phyloP scores from a whole-genome alignment of 2,329 filamentous ascomycete genomes.

The Hymenoscyphus occultus region DNA sequence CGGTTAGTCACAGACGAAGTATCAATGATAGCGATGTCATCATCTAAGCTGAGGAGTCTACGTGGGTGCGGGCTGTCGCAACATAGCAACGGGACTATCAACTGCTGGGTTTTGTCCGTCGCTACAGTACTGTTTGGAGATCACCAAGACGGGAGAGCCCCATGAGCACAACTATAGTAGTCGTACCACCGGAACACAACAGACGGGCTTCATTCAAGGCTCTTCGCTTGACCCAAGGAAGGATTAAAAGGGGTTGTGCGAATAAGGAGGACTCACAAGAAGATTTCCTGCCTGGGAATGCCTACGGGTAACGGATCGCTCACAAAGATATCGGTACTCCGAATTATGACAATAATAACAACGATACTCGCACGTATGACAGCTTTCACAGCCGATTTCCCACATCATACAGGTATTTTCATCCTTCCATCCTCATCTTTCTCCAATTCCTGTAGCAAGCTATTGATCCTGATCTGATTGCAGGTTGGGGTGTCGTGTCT shows the following conservation, averaged over 20 bases:
- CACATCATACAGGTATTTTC: not conserved
- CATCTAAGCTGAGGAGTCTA: not conserved
- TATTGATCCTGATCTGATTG: not conserved
- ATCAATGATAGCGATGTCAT: not conserved
- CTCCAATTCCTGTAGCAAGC: not conserved
- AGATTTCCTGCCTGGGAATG: not conserved
- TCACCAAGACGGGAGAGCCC: not conserved
- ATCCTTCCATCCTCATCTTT: not conserved
- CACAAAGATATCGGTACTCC: not conserved
- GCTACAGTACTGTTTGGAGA: not conserved
- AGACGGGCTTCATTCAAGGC: not conserved
- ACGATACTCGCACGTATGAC: no score
- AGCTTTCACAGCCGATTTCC: not conserved
- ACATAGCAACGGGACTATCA: no score
- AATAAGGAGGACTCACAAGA: not conserved
- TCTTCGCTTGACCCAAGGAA: conserved; percentile 1
- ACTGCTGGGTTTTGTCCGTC: not conserved
- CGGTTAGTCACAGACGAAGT: not conserved
- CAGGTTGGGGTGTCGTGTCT: conserved; percentile 7
- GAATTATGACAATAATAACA: not conserved
- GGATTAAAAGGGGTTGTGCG: not conserved
- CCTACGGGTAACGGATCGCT: not conserved
- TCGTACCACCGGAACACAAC: not conserved
- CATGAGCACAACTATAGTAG: not conserved
- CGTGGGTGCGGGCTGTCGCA: not conserved